phyloP scores from a whole-genome alignment of 176 grass and related monocot species.

The Chloris gayana region DNA sequence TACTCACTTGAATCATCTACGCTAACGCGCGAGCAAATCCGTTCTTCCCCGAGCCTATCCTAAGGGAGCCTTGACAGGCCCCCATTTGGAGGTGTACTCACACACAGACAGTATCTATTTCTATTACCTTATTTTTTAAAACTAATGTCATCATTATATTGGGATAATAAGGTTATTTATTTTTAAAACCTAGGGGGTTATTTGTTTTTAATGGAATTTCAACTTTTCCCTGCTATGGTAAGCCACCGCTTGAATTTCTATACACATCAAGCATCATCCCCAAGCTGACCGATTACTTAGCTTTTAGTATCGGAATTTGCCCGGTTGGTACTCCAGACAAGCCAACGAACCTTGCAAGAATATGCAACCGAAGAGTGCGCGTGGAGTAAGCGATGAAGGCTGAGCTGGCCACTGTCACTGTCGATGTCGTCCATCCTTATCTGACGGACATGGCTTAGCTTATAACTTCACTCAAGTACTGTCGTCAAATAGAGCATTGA shows the following conservation, averaged over 20 bases:
- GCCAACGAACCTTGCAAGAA: slow-evolving; percentile 21
- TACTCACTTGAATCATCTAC: too few species aligned
- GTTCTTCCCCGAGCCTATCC: too few species aligned
- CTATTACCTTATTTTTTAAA: too few species aligned
- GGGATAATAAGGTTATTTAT: too few species aligned
- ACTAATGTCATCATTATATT: too few species aligned
- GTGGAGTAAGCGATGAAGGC: neutral
- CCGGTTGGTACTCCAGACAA: neutral
- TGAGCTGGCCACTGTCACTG: neutral
- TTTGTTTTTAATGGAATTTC: too few species aligned
- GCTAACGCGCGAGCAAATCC: too few species aligned
- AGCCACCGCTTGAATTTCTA: neutral
- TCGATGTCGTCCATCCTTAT: neutral
- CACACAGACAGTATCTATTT: too few species aligned
- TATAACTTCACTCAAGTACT: neutral
- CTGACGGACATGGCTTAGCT: neutral
- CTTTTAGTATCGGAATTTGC: neutral
- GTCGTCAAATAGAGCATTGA: neutral
- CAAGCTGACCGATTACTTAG: neutral
- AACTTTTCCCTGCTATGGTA: too few species aligned
- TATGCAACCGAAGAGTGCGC: neutral
- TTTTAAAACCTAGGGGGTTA: too few species aligned
- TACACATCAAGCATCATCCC: neutral
- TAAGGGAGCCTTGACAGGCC: too few species aligned
- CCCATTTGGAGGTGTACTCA: too few species aligned